Evolutionary conservation across 306 rosid genomes (phyloP).

Genomic region (Heteromeles arbutifolia): DNA sequence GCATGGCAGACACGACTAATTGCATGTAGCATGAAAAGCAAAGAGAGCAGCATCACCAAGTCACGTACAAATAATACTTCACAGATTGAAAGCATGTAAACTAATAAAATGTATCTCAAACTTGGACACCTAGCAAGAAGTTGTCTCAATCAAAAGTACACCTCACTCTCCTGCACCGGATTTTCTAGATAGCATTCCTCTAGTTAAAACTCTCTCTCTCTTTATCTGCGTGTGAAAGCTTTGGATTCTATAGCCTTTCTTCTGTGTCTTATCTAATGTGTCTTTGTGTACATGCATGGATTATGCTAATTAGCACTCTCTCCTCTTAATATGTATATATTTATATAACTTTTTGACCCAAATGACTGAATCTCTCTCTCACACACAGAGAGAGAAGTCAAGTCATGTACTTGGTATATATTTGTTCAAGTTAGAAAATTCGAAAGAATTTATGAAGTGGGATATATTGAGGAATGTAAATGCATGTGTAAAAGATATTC

Average conservation of each 20-base stretch:
- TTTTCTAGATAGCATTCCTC: not conserved
- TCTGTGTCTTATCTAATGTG: not conserved
- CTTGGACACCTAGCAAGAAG: not conserved
- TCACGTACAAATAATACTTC: not conserved
- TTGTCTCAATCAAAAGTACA: not conserved
- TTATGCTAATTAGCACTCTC: not conserved
- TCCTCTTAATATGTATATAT: too few relatives aligned
- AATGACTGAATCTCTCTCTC: not conserved
- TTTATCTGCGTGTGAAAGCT: not conserved
- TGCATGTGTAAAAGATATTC: too few relatives aligned
- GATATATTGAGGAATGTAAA: too few relatives aligned
- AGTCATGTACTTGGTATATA: not conserved
- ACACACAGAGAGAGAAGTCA: not conserved
- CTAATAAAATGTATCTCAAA: not conserved
- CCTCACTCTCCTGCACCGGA: not conserved
- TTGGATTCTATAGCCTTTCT: not conserved
- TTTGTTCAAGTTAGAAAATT: not conserved
- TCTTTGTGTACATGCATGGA: not conserved
- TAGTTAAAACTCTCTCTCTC: not conserved
- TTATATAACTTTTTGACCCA: not conserved
- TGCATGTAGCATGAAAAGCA: not conserved
- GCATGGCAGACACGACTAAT: not conserved
- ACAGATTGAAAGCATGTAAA: not conserved
- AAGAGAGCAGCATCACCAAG: not conserved
- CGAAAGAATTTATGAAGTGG: not conserved